Evolutionary conservation across 768 basidiomycete genomes (phyloP).

Genomic region (Calocybe cyanea): DNA sequence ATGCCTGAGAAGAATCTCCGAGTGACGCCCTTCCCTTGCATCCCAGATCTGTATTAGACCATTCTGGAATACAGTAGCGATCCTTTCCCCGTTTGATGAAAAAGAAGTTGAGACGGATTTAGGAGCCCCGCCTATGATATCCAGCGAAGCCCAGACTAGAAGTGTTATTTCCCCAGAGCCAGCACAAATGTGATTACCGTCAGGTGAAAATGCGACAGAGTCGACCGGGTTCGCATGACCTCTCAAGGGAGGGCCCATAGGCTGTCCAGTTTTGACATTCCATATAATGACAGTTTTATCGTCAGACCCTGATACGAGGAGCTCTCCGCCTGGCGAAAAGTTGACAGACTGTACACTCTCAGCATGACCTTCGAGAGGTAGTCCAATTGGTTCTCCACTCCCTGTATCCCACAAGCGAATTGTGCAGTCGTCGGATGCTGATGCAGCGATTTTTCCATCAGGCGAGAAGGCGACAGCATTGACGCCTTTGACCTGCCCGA

Average conservation of each 20-base stretch:
- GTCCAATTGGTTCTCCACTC: slow-evolving; percentile 5
- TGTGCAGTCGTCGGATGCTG: not conserved
- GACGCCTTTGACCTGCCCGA: not conserved
- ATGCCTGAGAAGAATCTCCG: no score
- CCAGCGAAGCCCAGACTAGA: no score
- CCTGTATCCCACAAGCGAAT: slow-evolving; percentile 6
- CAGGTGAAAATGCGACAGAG: slow-evolving; percentile 16
- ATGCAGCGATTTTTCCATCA: slow-evolving; percentile 6
- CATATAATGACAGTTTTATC: slow-evolving; percentile 17
- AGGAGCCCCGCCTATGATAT: no score
- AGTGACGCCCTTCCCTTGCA: no score
- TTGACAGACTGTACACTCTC: slow-evolving; percentile 6
- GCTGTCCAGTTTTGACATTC: slow-evolving; percentile 8
- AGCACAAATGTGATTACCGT: slow-evolving; percentile 8
- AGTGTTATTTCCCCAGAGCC: no score
- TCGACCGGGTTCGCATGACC: slow-evolving; percentile 6
- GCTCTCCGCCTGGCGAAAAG: slow-evolving; percentile 19
- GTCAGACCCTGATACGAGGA: slow-evolving; percentile 15
- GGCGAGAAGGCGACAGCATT: not conserved
- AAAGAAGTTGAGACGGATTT: no score
- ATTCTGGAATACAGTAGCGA: no score
- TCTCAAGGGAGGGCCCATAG: not conserved
- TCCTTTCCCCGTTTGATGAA: no score
- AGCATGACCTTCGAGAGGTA: slow-evolving; percentile 10
- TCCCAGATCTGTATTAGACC: no score